phyloP scores from a whole-genome alignment of 1,139 yeast species.

The Candida dubliniensis region DNA sequence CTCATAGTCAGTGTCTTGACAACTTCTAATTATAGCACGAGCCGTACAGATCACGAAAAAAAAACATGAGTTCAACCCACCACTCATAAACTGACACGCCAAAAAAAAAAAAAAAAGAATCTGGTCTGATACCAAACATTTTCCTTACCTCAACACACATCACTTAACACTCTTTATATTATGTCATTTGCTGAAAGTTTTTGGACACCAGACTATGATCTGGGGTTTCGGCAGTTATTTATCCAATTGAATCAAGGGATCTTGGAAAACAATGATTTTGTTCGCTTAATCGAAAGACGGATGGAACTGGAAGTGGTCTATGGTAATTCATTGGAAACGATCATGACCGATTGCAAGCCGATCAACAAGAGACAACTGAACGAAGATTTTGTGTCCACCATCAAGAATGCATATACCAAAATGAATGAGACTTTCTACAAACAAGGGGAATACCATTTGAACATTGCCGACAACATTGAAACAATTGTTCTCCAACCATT shows the following conservation, averaged over 20 bases:
- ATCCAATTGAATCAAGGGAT: slow-evolving; percentile 70
- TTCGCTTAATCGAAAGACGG: slow-evolving; percentile 63
- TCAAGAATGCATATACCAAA: slow-evolving; percentile 61
- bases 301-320: slow-evolving; percentile 74
- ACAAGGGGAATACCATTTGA: slow-evolving; percentile 70
- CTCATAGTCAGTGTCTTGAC: no score
- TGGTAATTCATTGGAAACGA: slow-evolving; percentile 53
- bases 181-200: slow-evolving; percentile 75
- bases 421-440: slow-evolving; percentile 56
- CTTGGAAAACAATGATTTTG: slow-evolving; percentile 68
- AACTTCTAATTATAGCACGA: no score
- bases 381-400: slow-evolving; percentile 49
- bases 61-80: no score
- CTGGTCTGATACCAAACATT: no score
- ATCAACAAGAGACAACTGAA: slow-evolving; percentile 37
- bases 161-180: no score
- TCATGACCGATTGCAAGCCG: slow-evolving; percentile 20
- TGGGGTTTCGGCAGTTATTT: slow-evolving; percentile 62
- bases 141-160: no score
- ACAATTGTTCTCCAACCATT: slow-evolving; percentile 69
- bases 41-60: no score
- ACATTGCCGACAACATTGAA: slow-evolving; percentile 64
- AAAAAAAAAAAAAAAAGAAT: no score
- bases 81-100: no score
- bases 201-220: slow-evolving; percentile 70